Conservation (phyloP, 768 basidiomycete genomes). For the Strobilomyces confusus region DNA sequence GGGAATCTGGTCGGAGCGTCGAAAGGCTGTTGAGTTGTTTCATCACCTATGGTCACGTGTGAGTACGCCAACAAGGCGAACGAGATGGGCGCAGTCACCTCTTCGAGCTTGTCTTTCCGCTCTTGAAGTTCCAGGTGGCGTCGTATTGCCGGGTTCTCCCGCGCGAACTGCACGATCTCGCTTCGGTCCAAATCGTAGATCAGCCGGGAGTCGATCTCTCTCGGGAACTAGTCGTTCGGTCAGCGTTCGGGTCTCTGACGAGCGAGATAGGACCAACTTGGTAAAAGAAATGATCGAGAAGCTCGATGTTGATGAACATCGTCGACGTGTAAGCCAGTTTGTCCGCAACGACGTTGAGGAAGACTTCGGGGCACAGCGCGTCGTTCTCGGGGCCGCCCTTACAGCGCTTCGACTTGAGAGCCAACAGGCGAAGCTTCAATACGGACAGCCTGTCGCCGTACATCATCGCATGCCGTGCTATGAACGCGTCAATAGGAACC, state of each 20-base stretch:
- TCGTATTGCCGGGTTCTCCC: constrained; percentile 89
- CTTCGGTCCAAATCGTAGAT: constrained; percentile 90
- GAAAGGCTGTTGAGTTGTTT: constrained; percentile 91
- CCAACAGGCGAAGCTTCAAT: constrained; percentile 80
- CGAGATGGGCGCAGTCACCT: constrained; percentile 44
- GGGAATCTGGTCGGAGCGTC: constrained; percentile 79
- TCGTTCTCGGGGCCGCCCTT: constrained; percentile 83
- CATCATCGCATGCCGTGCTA: constrained; percentile 90
- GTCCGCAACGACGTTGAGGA: constrained; percentile 94
- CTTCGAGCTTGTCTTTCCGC: constrained; percentile 95
- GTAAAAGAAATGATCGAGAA: constrained; percentile 98
- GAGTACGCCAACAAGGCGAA: neutral
- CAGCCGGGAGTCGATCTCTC: constrained; percentile 92
- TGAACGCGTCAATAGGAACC: constrained; percentile 4
- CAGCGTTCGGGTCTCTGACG: neutral
- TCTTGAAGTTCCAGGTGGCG: constrained; percentile 92
- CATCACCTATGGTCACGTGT: constrained; percentile 64
- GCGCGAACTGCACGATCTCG: constrained; percentile 88
- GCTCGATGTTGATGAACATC: constrained; percentile 98
- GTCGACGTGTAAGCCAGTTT: constrained; percentile 94
- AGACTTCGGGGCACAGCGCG: constrained; percentile 91
- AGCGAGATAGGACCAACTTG: constrained; percentile 53
- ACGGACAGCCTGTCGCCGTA: constrained; percentile 78
- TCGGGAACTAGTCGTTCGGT: constrained; percentile 69
- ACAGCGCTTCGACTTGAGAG: constrained; percentile 88